Evolutionary conservation across 2,329 filamentous ascomycete species (phyloP), one percentile per base, ranked within the genome.

Genomic region (Microcyclospora pomicola): DNA sequence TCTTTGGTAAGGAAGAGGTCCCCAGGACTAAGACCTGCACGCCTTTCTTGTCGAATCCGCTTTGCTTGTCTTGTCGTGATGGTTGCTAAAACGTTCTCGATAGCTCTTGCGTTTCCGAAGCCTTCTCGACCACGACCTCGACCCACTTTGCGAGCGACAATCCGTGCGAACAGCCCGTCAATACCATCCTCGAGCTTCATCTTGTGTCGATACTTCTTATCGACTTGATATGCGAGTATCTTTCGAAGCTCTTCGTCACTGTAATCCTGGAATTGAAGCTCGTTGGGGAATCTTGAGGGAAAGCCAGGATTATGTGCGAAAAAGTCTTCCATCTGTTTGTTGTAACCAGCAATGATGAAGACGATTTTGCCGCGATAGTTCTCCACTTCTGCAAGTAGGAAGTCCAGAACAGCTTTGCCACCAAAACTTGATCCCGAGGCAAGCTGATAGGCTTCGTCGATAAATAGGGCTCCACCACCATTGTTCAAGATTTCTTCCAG

Each of bases 401-500:
- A 82, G 43, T 88, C 80, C 0, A 88, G 61, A 0, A 85, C 78
- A 0, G 69, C 67, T 0, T 59, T 63, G 0, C 81, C 80, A 0
- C 71, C 72, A 2, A 53, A 49, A 15, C 61, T 79, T 39, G 73
- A 71, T 0, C 70, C 70, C 1, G 72, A 73, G 0, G 73, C 68
- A 0, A 88, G 63, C 45, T 87, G 81, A 49, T 88, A 86, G 0
- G 82, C 80, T 54, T 88, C 82, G 42, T 88, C 82, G 15, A 88
- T 78, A 50, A 88, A 87, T 1, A 84, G 50, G 0, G 77, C 77
- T 0, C 82, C 82, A 0, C 81, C 82, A 0, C 72, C 75, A 0
- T 58, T 46, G 19, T 75, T 63, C 3, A 74, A 54, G 0, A 87
- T 65, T 0, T 63, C 47, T 2, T 78, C 64, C 5, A 82, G 59